phyloP scores from a whole-genome alignment of 2,329 filamentous ascomycete genomes.

The Tolypocladium amazonense region DNA sequence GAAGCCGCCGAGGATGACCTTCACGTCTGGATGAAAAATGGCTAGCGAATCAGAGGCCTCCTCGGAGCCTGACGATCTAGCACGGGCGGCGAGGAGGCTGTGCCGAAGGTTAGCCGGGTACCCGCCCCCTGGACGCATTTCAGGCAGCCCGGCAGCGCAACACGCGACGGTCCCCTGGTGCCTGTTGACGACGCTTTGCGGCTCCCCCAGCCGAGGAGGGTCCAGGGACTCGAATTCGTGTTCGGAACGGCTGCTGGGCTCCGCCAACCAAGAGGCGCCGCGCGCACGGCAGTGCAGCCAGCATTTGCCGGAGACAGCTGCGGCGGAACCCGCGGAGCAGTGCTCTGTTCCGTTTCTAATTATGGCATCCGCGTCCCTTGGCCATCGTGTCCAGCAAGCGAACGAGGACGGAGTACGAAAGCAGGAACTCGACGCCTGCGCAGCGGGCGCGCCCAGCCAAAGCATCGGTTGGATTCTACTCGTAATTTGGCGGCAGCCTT shows the following conservation, averaged over 20 bases:
- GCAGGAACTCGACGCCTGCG: not conserved
- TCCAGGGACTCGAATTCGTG: not conserved
- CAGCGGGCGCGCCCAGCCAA: not conserved
- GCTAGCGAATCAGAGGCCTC: not conserved
- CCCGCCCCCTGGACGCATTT: not conserved
- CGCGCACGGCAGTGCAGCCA: not conserved
- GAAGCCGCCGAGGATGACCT: not conserved
- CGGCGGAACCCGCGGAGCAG: not conserved
- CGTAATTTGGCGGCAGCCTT: not conserved
- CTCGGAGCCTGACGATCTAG: not conserved
- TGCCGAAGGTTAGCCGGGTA: not conserved
- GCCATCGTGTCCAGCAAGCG: not conserved
- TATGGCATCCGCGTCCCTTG: not conserved
- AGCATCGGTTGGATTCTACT: not conserved
- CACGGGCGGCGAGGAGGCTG: not conserved
- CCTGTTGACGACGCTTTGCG: not conserved
- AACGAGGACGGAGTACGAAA: too few relatives aligned
- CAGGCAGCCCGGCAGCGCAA: not conserved
- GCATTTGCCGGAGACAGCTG: not conserved
- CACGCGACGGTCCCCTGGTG: not conserved
- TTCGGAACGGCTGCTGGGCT: not conserved
- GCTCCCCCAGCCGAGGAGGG: not conserved
- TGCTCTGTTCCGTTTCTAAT: not conserved
- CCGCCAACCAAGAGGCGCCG: not conserved
- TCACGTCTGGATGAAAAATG: not conserved